Conservation (phyloP, 2,329 filamentous ascomycete species). For the Achaetomium macrosporum region DNA sequence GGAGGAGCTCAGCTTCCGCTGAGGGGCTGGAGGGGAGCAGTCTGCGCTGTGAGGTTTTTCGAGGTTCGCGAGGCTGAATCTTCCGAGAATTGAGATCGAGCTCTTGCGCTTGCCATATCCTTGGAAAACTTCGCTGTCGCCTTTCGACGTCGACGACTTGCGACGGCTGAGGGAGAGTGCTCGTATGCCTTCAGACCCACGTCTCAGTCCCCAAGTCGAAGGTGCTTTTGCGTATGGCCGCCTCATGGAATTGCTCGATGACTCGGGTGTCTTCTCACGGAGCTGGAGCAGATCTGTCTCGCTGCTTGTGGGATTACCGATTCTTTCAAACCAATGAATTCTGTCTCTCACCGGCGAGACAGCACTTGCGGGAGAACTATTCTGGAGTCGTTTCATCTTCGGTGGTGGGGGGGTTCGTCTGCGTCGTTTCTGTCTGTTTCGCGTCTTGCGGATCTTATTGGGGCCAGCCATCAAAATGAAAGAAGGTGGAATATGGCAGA, state of each 20-base stretch:
- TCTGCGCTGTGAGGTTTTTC: not conserved
- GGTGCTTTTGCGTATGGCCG: not conserved
- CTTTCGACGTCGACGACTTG: too few species aligned
- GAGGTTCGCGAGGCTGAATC: too few species aligned
- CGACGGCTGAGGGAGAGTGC: too few species aligned
- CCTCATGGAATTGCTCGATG: not conserved
- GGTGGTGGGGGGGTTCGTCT: not conserved
- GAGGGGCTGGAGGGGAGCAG: not conserved
- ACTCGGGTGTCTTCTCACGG: not conserved
- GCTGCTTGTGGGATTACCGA: conserved; percentile 9
- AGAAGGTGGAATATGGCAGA: not conserved
- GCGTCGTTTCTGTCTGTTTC: not conserved
- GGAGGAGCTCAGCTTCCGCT: conserved; percentile 11
- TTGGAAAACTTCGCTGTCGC: too few species aligned
- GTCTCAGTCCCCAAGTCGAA: too few species aligned
- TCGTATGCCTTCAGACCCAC: too few species aligned
- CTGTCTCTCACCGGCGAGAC: conserved; percentile 23
- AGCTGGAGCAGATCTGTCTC: not conserved
- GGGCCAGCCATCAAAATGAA: not conserved
- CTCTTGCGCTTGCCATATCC: too few species aligned
- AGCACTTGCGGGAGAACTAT: not conserved
- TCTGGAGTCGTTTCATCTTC: not conserved
- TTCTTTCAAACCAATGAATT: conserved; percentile 26
- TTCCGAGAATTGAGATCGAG: too few species aligned
- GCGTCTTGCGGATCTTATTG: not conserved